Evolutionary conservation across 2,329 filamentous ascomycete species (phyloP), one percentile per base, ranked within the genome.

Genomic region (Zalaria sp.): DNA sequence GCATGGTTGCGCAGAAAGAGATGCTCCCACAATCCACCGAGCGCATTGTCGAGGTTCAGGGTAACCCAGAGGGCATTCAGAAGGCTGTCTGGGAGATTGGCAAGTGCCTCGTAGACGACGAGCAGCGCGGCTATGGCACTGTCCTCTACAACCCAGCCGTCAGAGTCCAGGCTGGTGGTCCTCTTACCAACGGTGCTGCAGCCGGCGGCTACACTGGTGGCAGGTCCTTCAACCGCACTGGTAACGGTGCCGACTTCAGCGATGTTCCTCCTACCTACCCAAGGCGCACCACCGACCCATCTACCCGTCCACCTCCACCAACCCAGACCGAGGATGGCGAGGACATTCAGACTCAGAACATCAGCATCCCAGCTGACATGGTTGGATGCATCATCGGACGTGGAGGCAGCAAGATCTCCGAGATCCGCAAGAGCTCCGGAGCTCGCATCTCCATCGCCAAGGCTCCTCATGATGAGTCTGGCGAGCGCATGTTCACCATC

Each of bases 401-500:
- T 50, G 86, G 75, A 42, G 91, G 91, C 50, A 88, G 77, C 71
- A 98, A 98, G 76, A 98, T 98, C 59, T 95, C 86, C 62, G 91
- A 98, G 68, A 98, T 98, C 55, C 83, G 91, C 63, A 93, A 94
- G 72, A 88, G 81, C 47, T 98, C 91, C 42, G 88, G 88, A 46
- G 91, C 91, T 47, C 83, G 89, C 56, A 98, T 98, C 66, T 95
- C 88, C 37, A 96, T 96, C 62, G 89, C 89, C 54, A 96, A 95
- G 72, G 81, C 88, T 37, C 86, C 91, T 43, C 91, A 98, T 57
- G 91, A 98, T 54, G 91, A 96, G 53, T 93, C 86, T 46, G 91
- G 91, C 51, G 91, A 98, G 73, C 81, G 91, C 56, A 98, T 98
- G 91, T 98, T 98, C 69, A 98, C 91, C 57, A 98, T 98, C 61